Conservation (phyloP, 805 yeast genomes). For the Suhomyces canberraensis region DNA sequence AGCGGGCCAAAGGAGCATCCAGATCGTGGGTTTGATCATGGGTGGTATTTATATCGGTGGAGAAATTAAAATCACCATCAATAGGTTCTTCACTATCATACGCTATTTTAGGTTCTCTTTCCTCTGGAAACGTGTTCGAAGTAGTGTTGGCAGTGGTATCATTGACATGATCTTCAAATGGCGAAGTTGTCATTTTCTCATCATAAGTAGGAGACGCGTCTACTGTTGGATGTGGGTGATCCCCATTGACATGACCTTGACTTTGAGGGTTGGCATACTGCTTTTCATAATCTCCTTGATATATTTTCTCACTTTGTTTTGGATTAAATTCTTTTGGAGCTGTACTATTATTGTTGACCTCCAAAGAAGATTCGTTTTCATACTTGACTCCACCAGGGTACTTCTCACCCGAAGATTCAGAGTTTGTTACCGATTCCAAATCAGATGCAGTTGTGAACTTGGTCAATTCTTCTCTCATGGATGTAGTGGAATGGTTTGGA, state of each 20-base stretch:
- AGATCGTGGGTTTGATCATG: slow-evolving; percentile 5
- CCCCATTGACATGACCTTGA: no score
- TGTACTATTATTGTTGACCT: slow-evolving; percentile 5
- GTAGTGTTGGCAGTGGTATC: slow-evolving; percentile 9
- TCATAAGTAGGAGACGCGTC: not conserved
- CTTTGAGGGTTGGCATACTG: not conserved
- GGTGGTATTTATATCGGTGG: slow-evolving; percentile 14
- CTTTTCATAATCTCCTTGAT: not conserved
- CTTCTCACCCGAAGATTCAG: slow-evolving; percentile 8
- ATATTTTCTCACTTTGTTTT: not conserved
- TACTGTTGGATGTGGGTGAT: slow-evolving; percentile 1
- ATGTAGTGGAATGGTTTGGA: slow-evolving; percentile 24
- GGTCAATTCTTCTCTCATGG: slow-evolving; percentile 9
- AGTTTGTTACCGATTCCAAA: slow-evolving; percentile 16
- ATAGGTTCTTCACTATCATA: slow-evolving; percentile 8
- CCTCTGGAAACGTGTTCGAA: slow-evolving; percentile 5
- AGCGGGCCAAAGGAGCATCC: slow-evolving; percentile 1
- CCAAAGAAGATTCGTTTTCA: slow-evolving; percentile 27
- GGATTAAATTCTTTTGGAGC: not conserved
- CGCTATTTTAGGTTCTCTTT: not conserved
- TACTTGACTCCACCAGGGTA: slow-evolving; percentile 14
- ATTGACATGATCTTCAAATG: slow-evolving; percentile 11
- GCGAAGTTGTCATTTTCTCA: slow-evolving; percentile 6
- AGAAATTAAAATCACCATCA: slow-evolving; percentile 31
- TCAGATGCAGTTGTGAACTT: slow-evolving; percentile 9